Evolutionary conservation across 2,329 filamentous ascomycete genomes (phyloP), one percentile per base, ranked within the genome.

Genomic region (Fusarium torulosum): DNA sequence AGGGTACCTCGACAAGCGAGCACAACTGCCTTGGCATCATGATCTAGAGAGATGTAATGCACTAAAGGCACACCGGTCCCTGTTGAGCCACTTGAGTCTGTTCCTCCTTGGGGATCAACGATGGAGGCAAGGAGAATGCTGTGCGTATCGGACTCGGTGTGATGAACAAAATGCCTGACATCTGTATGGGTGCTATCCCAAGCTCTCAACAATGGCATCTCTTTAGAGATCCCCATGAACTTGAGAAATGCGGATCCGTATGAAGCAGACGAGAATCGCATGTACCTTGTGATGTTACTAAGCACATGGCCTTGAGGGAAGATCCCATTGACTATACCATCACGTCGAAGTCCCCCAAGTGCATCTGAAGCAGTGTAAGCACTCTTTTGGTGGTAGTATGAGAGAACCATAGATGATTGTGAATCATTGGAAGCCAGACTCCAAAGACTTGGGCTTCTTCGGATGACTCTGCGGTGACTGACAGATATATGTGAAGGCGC

Each of bases 1-100:
- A 91, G 81, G 0, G 90, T 93, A 3, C 90, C 90, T 37, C 90
- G 85, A 50, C 91, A 90, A 2, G 90, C 89, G n/a, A 93, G 80
- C 0, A 93, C 90, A 0, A 93, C 87, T 1, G 90, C 90, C 71
- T 88, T 90, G 3, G 90, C 90, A 51, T 90, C 87, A 72, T 91
- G 89, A 68, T 93, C 90, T 1, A 93, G 79, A 3, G 89, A 89
- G 35, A 93, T 86, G 69, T 91, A 93, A 75, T 93, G 90, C 4
- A 92, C 90, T 19, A 93, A 81, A 2, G 90, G 90, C 56, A 91
- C 85, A 0, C 89, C 89, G 1, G 87, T 89, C 35, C 86, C 86
- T 3, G 87, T 90, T 21, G 88, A 84, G 2, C 90, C 90, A 5
- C 85, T 84, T 1, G 86, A 83, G 70, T 91, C 89, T 3, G 88